Conservation (phyloP, 2,329 filamentous ascomycete genomes). For the Teratosphaeria viscida region DNA sequence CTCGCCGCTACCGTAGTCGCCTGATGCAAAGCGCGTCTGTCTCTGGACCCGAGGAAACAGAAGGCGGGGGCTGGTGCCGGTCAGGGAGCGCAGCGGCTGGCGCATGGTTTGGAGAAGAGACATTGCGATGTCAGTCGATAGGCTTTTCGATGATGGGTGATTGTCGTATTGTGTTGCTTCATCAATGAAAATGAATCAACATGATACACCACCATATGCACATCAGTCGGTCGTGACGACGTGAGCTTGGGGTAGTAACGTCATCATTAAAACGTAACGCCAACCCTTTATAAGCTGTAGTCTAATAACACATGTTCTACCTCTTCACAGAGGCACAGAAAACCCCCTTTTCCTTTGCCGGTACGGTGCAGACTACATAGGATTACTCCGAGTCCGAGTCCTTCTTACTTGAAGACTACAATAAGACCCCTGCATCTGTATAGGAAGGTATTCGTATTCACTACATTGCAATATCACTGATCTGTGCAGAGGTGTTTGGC, state of each 20-base stretch:
- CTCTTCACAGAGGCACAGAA: no score
- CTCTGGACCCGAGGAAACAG: conserved; percentile 1
- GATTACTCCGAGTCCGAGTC: no score
- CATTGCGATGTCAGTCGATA: conserved; percentile 7
- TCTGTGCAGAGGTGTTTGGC: no score
- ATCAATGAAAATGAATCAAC: neutral
- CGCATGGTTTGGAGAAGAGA: conserved; percentile 11
- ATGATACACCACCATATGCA: neutral
- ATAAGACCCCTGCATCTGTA: no score
- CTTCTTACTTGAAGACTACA: no score
- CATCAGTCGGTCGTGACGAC: neutral
- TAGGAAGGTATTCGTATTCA: no score
- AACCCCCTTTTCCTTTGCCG: no score
- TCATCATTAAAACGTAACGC: neutral
- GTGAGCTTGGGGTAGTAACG: neutral
- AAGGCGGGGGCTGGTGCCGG: neutral
- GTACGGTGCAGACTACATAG: no score
- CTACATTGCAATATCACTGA: no score
- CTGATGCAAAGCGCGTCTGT: conserved; percentile 23
- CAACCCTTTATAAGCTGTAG: no score
- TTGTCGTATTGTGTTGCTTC: neutral
- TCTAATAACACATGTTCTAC: no score
- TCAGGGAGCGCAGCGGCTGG: conserved; percentile 9
- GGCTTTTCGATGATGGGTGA: neutral
- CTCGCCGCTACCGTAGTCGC: conserved; percentile 35